Conservation (phyloP, 2,329 filamentous ascomycete species). For the Exophiala viscosa region DNA sequence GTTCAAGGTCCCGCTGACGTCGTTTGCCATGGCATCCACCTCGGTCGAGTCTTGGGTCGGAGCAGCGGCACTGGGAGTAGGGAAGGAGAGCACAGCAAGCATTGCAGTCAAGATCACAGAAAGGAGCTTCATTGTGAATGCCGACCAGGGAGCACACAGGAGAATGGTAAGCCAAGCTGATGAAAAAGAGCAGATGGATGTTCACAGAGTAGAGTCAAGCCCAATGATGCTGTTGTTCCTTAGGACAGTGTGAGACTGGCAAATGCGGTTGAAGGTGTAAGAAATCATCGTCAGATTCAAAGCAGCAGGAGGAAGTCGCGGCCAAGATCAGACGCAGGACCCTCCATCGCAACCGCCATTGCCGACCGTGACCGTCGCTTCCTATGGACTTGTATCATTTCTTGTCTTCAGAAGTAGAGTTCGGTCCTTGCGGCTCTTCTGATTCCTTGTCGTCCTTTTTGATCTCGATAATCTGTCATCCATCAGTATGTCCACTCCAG, state of each 20-base stretch:
- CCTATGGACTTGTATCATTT: not conserved
- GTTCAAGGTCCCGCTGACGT: not conserved
- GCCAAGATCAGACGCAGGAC: not conserved
- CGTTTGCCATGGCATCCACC: not conserved
- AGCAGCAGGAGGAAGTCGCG: too few relatives aligned
- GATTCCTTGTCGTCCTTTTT: constrained; percentile 11
- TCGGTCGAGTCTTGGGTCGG: not conserved
- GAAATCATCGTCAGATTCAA: too few relatives aligned
- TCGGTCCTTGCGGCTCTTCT: constrained; percentile 1
- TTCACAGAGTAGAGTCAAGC: too few relatives aligned
- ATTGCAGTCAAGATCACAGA: not conserved
- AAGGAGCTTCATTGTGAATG: not conserved
- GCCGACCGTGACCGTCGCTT: not conserved
- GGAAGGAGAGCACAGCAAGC: not conserved
- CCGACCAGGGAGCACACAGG: not conserved
- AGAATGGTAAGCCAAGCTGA: too few relatives aligned
- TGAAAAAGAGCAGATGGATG: too few relatives aligned
- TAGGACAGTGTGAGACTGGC: too few relatives aligned
- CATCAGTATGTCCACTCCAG: not conserved
- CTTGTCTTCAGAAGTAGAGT: constrained; percentile 6
- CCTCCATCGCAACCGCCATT: not conserved
- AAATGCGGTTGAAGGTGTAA: too few relatives aligned
- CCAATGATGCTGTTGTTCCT: too few relatives aligned
- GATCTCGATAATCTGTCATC: constrained; percentile 16
- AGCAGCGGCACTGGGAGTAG: not conserved